These are phyloP conservation scores for Rosa chinensis DNA, from an alignment of 306 rosid species.

Conservation along the genomic window DNA sequence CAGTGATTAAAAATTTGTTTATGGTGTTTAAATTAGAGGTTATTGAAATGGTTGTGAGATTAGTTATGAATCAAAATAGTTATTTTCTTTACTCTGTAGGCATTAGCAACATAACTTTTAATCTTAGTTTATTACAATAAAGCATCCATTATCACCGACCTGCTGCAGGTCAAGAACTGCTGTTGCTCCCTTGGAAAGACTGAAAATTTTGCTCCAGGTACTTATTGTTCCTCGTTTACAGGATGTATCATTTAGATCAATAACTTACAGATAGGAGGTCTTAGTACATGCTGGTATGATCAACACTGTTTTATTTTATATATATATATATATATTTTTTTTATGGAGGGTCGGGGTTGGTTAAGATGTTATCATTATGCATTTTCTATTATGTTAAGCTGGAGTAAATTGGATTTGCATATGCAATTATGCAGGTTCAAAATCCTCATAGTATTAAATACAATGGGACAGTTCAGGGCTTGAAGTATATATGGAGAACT, in stretches of 20 bases:
- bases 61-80: background rate
- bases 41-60: constrained; percentile 16
- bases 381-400: constrained; percentile 6
- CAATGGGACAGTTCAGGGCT: constrained; percentile 63
- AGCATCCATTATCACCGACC: constrained; percentile 7
- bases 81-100: background rate
- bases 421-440: constrained; percentile 49
- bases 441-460: constrained; percentile 48
- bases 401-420: constrained; percentile 25
- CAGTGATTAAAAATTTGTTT: background rate
- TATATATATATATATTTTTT: background rate
- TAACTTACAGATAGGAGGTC: background rate
- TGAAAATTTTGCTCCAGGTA: constrained; percentile 68
- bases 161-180: constrained; percentile 60
- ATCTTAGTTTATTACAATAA: background rate
- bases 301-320: background rate
- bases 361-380: background rate
- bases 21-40: background rate
- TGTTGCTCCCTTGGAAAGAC: constrained; percentile 65
- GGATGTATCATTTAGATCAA: background rate
- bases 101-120: background rate
- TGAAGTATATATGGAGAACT: constrained; percentile 57
- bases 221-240: background rate
- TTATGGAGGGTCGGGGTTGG: background rate
- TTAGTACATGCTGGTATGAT: background rate